Base-by-base conservation (phyloP, 2,329 filamentous ascomycete species). In the Epichloe gansuensis region DNA sequence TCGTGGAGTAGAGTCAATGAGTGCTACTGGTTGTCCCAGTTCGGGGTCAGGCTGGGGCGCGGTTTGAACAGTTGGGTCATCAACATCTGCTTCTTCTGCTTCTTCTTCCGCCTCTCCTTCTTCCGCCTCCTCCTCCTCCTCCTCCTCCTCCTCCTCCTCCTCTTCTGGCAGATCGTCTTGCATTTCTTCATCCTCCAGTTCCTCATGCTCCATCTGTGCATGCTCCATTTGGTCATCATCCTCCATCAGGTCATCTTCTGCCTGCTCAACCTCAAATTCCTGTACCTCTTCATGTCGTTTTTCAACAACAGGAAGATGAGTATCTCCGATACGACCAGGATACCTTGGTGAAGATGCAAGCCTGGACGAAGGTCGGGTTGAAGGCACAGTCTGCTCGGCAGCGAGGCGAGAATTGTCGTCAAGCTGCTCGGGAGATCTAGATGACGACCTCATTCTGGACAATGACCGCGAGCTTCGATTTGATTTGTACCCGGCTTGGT, bases 1-100 rank as follows among this genome's bases (percentile, higher is more conserved):
- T 50, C 52, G 50, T 54, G 56, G 31, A 53, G 47, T 49, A 25
- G 63, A 61, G 45, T 67, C 62, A 4, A 56, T 35, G 49, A 57
- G 8, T 46, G 50, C 48, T 53, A 55, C 11, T 21, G 56, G 39
- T 21, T 17, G 8, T n/a, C 7, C n/a, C 5, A 23, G 42, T 31
- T 45, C 15, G 13, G 43, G 13, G 13, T 45, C 15, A 7, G 25
- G 25, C 37, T n/a, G 13, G 37, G 37, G n/a, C 37, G 15, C 25
- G n/a, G 28, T 37, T 51, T 41, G 31, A 45, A 31, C 15, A 28
- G 3, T n/a, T 25, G 13, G 38, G 21, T n/a, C 48, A 37, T 45
- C 13, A 5, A 38, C 15, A 28, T 35, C 21, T 3, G 12, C 31
- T 43, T 50, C 48, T 50, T 43, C 17, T 5, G n/a, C n/a, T 15